Base-by-base conservation (phyloP, 2,329 filamentous ascomycete species). In the Clarireedia paspali region DNA sequence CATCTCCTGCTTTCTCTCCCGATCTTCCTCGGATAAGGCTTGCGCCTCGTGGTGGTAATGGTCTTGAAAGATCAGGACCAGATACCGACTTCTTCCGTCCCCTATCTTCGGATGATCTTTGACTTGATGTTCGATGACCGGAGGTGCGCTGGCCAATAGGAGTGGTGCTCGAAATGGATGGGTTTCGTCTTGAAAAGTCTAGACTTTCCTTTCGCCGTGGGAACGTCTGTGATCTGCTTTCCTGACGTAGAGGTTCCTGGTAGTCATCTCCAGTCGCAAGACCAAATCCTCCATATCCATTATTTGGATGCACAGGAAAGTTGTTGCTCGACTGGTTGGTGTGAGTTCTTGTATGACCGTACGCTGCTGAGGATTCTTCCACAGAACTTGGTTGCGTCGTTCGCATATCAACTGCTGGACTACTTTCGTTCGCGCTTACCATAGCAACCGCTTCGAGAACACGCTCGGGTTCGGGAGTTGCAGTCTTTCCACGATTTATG, bases 251-350 rank as follows among this genome's bases (percentile, higher is more conserved):
- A 1, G 68, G 67, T 44, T 71, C 68, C 3, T 72, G 71, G 27
- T 73, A 70, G 6, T 72, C 70, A 7, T 73, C 71, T 6, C 69
- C 49, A 67, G 66, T 15, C 2, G 77, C 77, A 10, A 76, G 73
- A 1, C 78, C 79, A 63, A 84, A 82, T 5, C 80, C 81, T 46
- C 78, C 81, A 58, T 84, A 83, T 9, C 78, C 80, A 59, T 79
- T 77, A 58, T 76, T 77, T 52, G 73, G 72, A 12, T 65, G 64
- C 49, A 58, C 64, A 40, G 63, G 60, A 9, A 59, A 53, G 55
- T 34, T 56, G 53, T 55, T 57, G 40, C 46, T 59, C 7, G 65
- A 66, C 27, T 62, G 63, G 51, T 56, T 59, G 7, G 60, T 63
- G 6, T 60, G 63, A 7, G 57, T 63, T 36, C 62, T 58, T 36